Conservation (phyloP, 176 grass and related monocot species). For the Typha latifolia region DNA sequence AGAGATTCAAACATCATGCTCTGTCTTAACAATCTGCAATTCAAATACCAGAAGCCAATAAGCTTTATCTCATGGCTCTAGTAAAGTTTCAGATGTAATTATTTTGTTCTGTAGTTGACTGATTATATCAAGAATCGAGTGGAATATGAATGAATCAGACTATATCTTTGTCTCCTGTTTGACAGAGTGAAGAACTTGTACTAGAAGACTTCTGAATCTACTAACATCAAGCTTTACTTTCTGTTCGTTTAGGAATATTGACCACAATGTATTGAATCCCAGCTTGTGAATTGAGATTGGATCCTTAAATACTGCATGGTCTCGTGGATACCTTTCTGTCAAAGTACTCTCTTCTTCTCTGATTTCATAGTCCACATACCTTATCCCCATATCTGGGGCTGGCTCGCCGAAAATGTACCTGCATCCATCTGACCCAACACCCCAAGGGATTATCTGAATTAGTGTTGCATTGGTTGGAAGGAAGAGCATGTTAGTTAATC, state of each 20-base stretch:
- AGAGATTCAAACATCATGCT: too few species aligned
- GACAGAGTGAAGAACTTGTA: constrained; percentile 38
- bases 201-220: constrained; percentile 39
- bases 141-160: too few species aligned
- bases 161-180: background rate
- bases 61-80: too few species aligned
- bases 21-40: too few species aligned
- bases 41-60: too few species aligned
- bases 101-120: too few species aligned
- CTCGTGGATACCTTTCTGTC: constrained; percentile 41
- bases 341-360: constrained; percentile 71
- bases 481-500: constrained; percentile 90
- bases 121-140: too few species aligned
- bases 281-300: constrained; percentile 47
- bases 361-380: constrained; percentile 73
- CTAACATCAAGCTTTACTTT: constrained; percentile 61
- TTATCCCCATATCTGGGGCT: constrained; percentile 46
- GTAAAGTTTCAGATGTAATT: too few species aligned
- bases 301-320: constrained; percentile 72
- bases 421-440: constrained; percentile 41
- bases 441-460: constrained; percentile 78
- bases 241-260: constrained; percentile 69
- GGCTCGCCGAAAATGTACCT: constrained; percentile 50
- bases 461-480: constrained; percentile 47
- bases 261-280: constrained; percentile 44